These are phyloP conservation scores for Boletus edulis DNA, from an alignment of 768 basidiomycete species.

Conservation along the genomic window DNA sequence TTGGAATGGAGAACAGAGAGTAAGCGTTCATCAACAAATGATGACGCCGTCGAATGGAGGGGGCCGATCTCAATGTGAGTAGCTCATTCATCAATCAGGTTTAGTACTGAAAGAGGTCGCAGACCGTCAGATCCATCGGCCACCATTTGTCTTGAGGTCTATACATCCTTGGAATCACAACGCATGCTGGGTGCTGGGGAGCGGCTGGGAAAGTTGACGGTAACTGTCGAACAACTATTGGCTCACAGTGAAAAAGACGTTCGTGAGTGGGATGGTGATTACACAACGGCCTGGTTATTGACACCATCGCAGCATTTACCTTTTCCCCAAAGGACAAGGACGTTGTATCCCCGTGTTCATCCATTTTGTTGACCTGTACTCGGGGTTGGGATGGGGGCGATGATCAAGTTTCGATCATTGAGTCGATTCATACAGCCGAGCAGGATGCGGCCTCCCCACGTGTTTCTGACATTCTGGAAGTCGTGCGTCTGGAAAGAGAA, in stretches of 20 bases:
- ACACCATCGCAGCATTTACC: too few species aligned
- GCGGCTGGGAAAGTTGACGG: not conserved
- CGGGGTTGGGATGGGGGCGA: too few species aligned
- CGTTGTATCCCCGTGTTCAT: too few species aligned
- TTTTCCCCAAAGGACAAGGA: too few species aligned
- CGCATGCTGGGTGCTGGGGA: not conserved
- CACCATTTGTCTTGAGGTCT: not conserved
- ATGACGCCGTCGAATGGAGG: not conserved
- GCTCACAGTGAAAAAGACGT: not conserved
- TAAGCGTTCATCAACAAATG: not conserved
- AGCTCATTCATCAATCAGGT: not conserved
- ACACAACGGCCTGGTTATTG: too few species aligned
- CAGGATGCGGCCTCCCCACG: conserved; percentile 56
- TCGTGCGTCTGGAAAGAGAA: conserved; percentile 56
- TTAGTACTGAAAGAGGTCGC: too few species aligned
- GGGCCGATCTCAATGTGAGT: not conserved
- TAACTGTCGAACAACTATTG: not conserved
- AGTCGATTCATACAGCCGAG: conserved; percentile 39
- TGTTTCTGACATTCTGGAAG: conserved; percentile 56
- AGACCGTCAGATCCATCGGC: not conserved
- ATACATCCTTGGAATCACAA: too few species aligned
- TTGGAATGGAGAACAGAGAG: not conserved
- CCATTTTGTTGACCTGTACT: too few species aligned
- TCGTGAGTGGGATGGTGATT: not conserved
- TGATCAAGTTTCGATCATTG: conserved; percentile 33